Conservation (phyloP, 1,284 basidiomycete genomes). For the Trichosporon faecale region DNA sequence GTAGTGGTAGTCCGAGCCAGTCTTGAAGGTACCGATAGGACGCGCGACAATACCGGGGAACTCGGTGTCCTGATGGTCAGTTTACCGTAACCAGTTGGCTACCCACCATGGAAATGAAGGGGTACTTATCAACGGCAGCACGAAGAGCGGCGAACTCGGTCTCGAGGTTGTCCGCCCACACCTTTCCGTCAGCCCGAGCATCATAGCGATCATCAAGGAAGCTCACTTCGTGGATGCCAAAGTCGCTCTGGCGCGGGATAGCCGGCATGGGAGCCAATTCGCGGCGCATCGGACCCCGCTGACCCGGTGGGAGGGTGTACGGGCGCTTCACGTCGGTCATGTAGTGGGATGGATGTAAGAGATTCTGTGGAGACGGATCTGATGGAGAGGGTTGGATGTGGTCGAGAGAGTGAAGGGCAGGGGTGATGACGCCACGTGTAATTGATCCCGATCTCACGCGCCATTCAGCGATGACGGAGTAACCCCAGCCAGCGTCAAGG, state of each 20-base stretch:
- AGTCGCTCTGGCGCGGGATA: slow-evolving; percentile 36
- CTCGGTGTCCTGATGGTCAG: slow-evolving; percentile 77
- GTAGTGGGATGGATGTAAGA: background rate
- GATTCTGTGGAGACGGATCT: background rate
- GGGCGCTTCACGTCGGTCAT: slow-evolving; percentile 9
- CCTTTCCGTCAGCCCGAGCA: slow-evolving; percentile 47
- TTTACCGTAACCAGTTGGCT: slow-evolving; percentile 32
- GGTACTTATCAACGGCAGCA: slow-evolving; percentile 81
- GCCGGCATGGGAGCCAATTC: background rate
- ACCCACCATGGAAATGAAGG: slow-evolving; percentile 95
- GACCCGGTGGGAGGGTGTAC: slow-evolving; percentile 9
- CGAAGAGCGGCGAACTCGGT: slow-evolving; percentile 85
- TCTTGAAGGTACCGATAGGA: slow-evolving; percentile 94
- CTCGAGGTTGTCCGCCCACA: slow-evolving; percentile 93
- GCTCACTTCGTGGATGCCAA: slow-evolving; percentile 46
- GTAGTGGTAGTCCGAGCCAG: slow-evolving; percentile 97
- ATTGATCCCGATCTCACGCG: background rate
- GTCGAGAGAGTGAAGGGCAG: background rate
- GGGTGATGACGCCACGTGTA: background rate
- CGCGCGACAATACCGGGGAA: slow-evolving; percentile 98
- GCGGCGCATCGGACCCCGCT: slow-evolving; percentile 6
- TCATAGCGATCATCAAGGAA: background rate
- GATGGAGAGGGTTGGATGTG: background rate
- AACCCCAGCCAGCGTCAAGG: background rate
- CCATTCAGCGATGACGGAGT: slow-evolving; percentile 10